Evolutionary conservation across 2,329 filamentous ascomycete species (phyloP), one percentile per base, ranked within the genome.

Genomic region (Colletotrichum limetticola): DNA sequence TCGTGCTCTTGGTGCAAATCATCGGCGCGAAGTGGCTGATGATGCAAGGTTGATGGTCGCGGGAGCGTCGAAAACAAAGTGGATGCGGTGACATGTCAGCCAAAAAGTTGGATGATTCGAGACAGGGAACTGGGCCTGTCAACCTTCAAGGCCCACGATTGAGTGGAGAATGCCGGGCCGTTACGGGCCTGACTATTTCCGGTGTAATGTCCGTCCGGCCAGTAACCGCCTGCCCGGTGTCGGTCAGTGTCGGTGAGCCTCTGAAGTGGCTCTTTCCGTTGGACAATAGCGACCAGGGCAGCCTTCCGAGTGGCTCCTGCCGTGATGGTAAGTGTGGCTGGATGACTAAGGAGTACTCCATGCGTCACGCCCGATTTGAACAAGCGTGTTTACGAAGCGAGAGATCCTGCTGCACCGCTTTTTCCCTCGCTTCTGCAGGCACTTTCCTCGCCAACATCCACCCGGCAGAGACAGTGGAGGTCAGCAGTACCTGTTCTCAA

Each of bases 81-180:
- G 66, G 71, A 28, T 37, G 56, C 60, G 71, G 71, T 73, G 66
- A 73, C 71, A 73, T 73, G 61, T 73, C 60, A 46, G 60, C 42
- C 42, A 69, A 22, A 22, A 46, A 53, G 69, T 69, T 69, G 69
- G 65, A 59, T 55, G 57, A 72, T 69, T 58, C 55, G 12, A 58
- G 63, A 56, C 22, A 57, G 62, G 62, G 53, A 28, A 46, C 42
- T 28, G 49, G 42, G 42, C 11, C 19, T 49, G 42, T 42, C 37
- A 42, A 60, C 46, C 26, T 58, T 35, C 49, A 46, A 32, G 58
- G 12, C 16, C 22, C 35, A 12, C 1, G n/a, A 35, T 0, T 26
- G 37, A 49, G 59, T 30, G 59, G 62, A 14, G 22, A 16, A 56
- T 19, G 22, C 62, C 22, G 62, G 28, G 32, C 62, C 52, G 46